A percentile compares a stretch with the other conserved stretches of the same genome.
These are phyloP conservation scores for Phytophthora cryptogea DNA, from an alignment of 352 stramenopile species.

Conservation along the genomic window DNA sequence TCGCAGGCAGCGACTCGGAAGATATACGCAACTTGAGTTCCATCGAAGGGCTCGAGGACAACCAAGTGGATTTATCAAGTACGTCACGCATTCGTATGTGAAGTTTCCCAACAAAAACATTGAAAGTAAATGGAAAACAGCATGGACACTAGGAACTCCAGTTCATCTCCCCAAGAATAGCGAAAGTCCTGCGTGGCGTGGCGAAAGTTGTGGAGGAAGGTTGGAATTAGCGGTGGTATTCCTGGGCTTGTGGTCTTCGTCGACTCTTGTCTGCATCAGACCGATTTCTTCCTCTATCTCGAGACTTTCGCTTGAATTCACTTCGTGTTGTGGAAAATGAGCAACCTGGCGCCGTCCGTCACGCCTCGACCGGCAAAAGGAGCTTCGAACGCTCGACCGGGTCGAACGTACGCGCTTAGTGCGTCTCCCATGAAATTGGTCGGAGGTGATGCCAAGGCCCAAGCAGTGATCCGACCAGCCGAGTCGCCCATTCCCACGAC, in stretches of 20 bases:
- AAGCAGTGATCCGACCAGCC: slow-evolving; percentile 29
- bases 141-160: too few species aligned
- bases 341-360: slow-evolving; percentile 62
- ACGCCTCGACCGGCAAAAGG: slow-evolving; percentile 63
- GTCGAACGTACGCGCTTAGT: slow-evolving; percentile 53
- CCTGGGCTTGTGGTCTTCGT: slow-evolving; percentile 15
- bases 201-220: not conserved
- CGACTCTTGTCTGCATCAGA: slow-evolving; percentile 6
- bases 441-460: slow-evolving; percentile 18
- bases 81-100: slow-evolving; percentile 12
- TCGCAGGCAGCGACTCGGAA: slow-evolving; percentile 9
- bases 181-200: not conserved
- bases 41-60: slow-evolving; percentile 18
- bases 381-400: slow-evolving; percentile 30
- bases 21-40: slow-evolving; percentile 19
- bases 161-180: slow-evolving; percentile 7
- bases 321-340: slow-evolving; percentile 19
- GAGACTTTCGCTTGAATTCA: not conserved
- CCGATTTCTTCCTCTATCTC: not conserved
- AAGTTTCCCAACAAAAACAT: not conserved
- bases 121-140: not conserved
- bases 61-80: slow-evolving; percentile 7
- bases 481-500: slow-evolving; percentile 34
- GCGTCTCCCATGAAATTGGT: slow-evolving; percentile 54
- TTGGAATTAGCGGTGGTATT: slow-evolving; percentile 29